phyloP scores from a whole-genome alignment of 148 eudicot genomes.

The Nepenthes gracilis region DNA sequence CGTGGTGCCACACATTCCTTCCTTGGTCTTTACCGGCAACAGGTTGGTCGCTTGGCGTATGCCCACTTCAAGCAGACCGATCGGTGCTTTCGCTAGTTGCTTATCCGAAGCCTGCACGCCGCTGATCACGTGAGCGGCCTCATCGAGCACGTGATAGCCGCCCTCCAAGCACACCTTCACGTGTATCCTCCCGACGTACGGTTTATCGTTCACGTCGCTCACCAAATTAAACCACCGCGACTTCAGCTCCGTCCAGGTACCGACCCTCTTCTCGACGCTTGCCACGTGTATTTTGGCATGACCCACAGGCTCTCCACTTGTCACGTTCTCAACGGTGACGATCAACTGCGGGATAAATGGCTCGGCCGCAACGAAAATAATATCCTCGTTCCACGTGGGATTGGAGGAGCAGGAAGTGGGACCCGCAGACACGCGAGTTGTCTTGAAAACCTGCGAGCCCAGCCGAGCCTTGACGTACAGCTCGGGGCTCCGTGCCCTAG shows the following conservation, averaged over 20 bases:
- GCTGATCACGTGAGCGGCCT: constrained; percentile 93
- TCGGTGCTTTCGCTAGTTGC: constrained; percentile 59
- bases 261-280: constrained; percentile 44
- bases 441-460: constrained; percentile 64
- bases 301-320: constrained; percentile 45
- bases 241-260: constrained; percentile 44
- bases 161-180: constrained; percentile 67
- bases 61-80: constrained; percentile 83
- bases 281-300: constrained; percentile 50
- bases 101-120: constrained; percentile 69
- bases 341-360: constrained; percentile 77
- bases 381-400: constrained; percentile 88
- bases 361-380: constrained; percentile 75
- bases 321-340: constrained; percentile 54
- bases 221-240: constrained; percentile 77
- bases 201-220: constrained; percentile 40
- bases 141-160: constrained; percentile 98
- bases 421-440: constrained; percentile 35
- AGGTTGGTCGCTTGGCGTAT: constrained; percentile 65
- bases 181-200: constrained; percentile 76
- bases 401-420: constrained; percentile 26
- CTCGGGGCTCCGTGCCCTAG: constrained; percentile 34
- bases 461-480: constrained; percentile 66
- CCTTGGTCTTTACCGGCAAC: constrained; percentile 69
- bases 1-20: constrained; percentile 69